These are phyloP conservation scores for Podospora sp. DNA, from an alignment of 495 filamentous ascomycete genomes.

Conservation along the genomic window DNA sequence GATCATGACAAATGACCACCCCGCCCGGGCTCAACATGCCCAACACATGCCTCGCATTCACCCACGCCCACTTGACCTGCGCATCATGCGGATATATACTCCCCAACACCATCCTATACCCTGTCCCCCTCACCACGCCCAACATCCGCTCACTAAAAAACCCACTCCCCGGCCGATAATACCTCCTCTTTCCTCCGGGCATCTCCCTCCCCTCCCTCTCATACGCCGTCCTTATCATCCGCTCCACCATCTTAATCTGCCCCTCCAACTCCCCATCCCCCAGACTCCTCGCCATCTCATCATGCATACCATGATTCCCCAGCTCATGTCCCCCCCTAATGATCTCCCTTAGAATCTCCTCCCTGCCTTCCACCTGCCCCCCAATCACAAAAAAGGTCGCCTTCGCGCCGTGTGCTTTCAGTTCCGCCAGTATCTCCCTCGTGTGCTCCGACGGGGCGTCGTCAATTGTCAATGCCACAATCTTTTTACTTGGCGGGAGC, in stretches of 20 bases:
- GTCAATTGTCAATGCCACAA: constrained; percentile 82
- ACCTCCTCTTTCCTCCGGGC: constrained; percentile 44
- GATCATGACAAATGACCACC: constrained; percentile 81
- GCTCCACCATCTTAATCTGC: constrained; percentile 50
- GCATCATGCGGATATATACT: constrained; percentile 87
- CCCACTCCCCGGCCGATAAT: constrained; percentile 80
- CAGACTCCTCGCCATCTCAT: constrained; percentile 66
- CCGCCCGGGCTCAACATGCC: constrained; percentile 75
- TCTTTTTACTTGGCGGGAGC: constrained; percentile 52
- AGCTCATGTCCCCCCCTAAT: constrained; percentile 70
- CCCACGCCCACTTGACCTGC: constrained; percentile 63
- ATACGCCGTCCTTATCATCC: constrained; percentile 60
- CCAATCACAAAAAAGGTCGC: constrained; percentile 85
- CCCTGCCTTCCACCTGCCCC: constrained; percentile 64
- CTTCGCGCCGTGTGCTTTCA: constrained; percentile 58
- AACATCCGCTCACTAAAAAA: constrained; percentile 74
- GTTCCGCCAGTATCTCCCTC: constrained; percentile 63
- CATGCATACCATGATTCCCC: constrained; percentile 83
- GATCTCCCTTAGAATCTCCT: constrained; percentile 60
- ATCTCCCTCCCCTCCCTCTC: constrained; percentile 34
- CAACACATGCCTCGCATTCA: constrained; percentile 80
- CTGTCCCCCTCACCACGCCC: constrained; percentile 53
- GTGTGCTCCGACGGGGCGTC: constrained; percentile 79
- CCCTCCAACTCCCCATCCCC: constrained; percentile 41
- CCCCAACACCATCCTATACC: constrained; percentile 71